These are phyloP conservation scores for Backusella psychrophila DNA, from an alignment of 192 early-diverging fungal genomes.

Conservation along the genomic window DNA sequence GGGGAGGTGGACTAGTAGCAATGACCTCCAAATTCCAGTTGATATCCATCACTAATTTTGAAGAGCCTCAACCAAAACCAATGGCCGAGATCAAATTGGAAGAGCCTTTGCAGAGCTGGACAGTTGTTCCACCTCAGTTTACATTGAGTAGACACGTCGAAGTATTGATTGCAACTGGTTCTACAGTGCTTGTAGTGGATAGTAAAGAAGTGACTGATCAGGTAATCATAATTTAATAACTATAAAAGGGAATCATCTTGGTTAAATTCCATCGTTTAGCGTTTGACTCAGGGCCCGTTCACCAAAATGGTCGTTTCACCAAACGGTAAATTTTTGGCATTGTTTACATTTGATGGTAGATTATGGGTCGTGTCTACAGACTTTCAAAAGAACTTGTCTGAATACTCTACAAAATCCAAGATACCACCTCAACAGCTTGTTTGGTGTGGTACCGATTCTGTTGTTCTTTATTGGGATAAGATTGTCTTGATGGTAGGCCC, in stretches of 20 bases:
- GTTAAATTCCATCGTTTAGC: slow-evolving; percentile 15
- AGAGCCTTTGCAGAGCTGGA: slow-evolving; percentile 80
- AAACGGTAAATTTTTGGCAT: slow-evolving; percentile 89
- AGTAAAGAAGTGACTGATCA: slow-evolving; percentile 77
- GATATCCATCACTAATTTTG: slow-evolving; percentile 80
- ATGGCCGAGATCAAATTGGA: slow-evolving; percentile 74
- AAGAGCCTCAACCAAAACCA: slow-evolving; percentile 77
- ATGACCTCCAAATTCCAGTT: slow-evolving; percentile 81
- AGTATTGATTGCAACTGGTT: slow-evolving; percentile 73
- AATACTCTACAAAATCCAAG: slow-evolving; percentile 65
- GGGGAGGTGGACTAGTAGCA: slow-evolving; percentile 91
- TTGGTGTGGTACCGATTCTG: slow-evolving; percentile 97
- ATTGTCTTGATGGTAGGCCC: slow-evolving; percentile 90
- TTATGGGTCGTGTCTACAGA: slow-evolving; percentile 94
- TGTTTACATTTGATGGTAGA: slow-evolving; percentile 75
- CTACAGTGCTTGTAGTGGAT: slow-evolving; percentile 85
- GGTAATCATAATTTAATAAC: slow-evolving; percentile 26
- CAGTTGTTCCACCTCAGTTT: slow-evolving; percentile 83
- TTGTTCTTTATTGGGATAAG: slow-evolving; percentile 81
- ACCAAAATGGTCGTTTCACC: slow-evolving; percentile 87
- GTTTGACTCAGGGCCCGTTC: slow-evolving; percentile 87
- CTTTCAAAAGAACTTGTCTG: slow-evolving; percentile 90
- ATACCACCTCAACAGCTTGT: slow-evolving; percentile 72
- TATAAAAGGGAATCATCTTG: slow-evolving; percentile 6
- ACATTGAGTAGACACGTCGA: slow-evolving; percentile 89